Evolutionary conservation across 164 flowering plant species (phyloP).

Genomic region (Nymphaea colorata): DNA sequence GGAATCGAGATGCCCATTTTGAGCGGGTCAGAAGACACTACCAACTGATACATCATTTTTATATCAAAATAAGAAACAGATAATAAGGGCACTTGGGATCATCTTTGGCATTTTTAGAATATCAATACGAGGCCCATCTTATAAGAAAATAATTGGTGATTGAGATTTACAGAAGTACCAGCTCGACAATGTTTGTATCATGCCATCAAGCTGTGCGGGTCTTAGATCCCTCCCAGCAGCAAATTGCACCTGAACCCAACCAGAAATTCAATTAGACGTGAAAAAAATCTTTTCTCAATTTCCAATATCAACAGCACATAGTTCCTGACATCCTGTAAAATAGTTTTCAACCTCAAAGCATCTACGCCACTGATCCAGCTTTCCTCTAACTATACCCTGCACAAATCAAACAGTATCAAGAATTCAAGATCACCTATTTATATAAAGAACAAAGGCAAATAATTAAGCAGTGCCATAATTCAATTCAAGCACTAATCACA

Average conservation of each 20-base stretch:
- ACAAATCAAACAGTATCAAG: constrained; percentile 1
- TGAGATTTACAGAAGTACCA: constrained; percentile 33
- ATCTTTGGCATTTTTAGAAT: too few relatives aligned
- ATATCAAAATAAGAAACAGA: too few relatives aligned
- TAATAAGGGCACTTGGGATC: too few relatives aligned
- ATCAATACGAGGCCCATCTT: too few relatives aligned
- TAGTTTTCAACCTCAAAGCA: constrained; percentile 69
- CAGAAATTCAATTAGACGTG: constrained; percentile 1
- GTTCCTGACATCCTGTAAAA: background rate
- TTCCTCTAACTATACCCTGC: constrained; percentile 94
- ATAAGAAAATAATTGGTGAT: too few relatives aligned
- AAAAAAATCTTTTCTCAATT: background rate
- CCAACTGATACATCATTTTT: too few relatives aligned
- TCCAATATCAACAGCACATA: background rate
- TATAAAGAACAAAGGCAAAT: background rate
- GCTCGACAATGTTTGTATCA: constrained; percentile 67
- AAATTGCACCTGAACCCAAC: constrained; percentile 74
- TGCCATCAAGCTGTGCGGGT: constrained; percentile 74
- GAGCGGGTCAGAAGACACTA: too few relatives aligned
- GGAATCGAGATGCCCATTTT: too few relatives aligned
- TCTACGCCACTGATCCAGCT: constrained; percentile 86
- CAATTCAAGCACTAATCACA: too few relatives aligned
- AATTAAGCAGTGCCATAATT: too few relatives aligned
- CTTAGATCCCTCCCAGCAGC: constrained; percentile 97
- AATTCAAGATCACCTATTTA: background rate